These are phyloP conservation scores for Jasminum sambac DNA, from an alignment of 257 asterid species.

Conservation along the genomic window DNA sequence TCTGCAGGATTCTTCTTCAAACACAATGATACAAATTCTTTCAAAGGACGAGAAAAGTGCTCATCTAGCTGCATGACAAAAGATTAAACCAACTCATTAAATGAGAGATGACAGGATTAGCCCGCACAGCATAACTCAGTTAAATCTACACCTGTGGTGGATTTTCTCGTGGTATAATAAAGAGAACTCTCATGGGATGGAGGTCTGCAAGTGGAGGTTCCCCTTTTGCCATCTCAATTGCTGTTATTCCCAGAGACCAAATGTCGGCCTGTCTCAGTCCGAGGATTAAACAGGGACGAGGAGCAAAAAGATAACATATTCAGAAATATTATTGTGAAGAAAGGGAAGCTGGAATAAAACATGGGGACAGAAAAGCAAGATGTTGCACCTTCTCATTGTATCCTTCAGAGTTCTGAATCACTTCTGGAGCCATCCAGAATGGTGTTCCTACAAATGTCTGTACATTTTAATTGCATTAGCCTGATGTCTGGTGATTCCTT, in stretches of 20 bases:
- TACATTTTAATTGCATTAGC: conserved; percentile 58
- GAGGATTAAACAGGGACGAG: conserved; percentile 11
- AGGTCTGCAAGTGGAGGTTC: conserved; percentile 99
- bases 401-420: conserved; percentile 97
- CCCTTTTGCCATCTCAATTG: conserved; percentile 98
- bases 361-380: conserved; percentile 17
- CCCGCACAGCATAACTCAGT: background rate
- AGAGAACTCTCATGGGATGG: conserved; percentile 99
- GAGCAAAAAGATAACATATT: background rate
- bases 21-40: conserved; percentile 85
- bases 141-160: conserved; percentile 84
- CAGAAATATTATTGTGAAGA: conserved; percentile 5
- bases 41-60: conserved; percentile 94
- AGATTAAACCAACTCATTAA: conserved; percentile 24
- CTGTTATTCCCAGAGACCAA: conserved; percentile 99
- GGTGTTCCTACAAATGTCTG: conserved; percentile 99
- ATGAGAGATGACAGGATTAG: conserved; percentile 8
- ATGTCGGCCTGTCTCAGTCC: conserved; percentile 86
- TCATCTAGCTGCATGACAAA: conserved; percentile 82
- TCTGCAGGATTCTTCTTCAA: conserved; percentile 91
- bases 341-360: background rate
- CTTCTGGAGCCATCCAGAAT: conserved; percentile 99
- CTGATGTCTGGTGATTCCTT: conserved; percentile 31
- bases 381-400: conserved; percentile 87
- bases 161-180: conserved; percentile 97